Percentiles rank a stretch among this genome's conserved stretches.
These are phyloP conservation scores for Diaporthe sp. DNA, from an alignment of 2,329 filamentous ascomycete genomes.

Conservation along the genomic window DNA sequence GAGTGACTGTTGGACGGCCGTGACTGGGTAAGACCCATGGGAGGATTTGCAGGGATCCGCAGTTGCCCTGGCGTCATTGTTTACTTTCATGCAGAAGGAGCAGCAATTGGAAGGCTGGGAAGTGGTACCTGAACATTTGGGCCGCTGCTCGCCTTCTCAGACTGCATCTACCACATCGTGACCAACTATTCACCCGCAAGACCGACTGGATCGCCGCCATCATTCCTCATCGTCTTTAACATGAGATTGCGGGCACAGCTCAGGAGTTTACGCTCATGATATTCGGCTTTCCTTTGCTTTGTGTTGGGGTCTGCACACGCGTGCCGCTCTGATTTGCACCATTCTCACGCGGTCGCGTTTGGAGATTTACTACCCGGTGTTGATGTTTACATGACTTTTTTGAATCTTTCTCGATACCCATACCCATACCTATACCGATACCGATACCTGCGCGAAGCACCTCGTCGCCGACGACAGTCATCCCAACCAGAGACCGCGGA, in stretches of 20 bases:
- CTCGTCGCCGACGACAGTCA: conserved; percentile 1
- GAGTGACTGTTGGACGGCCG: neutral
- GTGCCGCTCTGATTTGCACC: conserved; percentile 31
- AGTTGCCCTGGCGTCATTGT: conserved; percentile 44
- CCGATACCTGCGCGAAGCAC: neutral
- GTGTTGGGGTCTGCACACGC: conserved; percentile 18
- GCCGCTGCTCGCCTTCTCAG: conserved; percentile 2
- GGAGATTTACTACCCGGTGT: conserved; percentile 17
- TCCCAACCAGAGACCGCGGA: neutral
- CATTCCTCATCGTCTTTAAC: conserved; percentile 26
- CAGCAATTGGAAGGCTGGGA: conserved; percentile 39
- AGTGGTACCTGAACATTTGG: conserved; percentile 32
- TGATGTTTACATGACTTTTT: conserved; percentile 41
- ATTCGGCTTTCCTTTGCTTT: conserved; percentile 12
- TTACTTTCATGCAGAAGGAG: conserved; percentile 41
- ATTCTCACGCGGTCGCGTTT: conserved; percentile 30
- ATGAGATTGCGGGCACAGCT: conserved; percentile 34
- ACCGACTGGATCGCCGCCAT: neutral
- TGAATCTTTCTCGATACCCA: conserved; percentile 36
- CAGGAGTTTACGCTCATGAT: conserved; percentile 19
- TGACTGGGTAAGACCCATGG: neutral
- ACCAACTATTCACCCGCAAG: conserved; percentile 3
- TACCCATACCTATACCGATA: conserved; percentile 12
- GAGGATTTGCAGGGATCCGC: conserved; percentile 37
- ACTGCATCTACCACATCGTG: conserved; percentile 20